phyloP scores from a whole-genome alignment of 192 early-diverging fungal species.

The Entomortierella beljakovae region DNA sequence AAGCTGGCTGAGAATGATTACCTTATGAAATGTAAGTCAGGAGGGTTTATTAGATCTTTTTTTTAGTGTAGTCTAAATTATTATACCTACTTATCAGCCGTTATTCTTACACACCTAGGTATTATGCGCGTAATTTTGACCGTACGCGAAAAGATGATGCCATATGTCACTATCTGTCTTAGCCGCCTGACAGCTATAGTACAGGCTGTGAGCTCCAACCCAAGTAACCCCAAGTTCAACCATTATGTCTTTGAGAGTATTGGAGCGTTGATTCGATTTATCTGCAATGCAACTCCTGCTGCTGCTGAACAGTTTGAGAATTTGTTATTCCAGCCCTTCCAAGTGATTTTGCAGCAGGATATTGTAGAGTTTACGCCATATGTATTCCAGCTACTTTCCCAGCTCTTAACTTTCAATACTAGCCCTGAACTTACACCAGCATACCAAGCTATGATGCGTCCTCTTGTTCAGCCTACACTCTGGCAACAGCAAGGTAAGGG shows the following conservation, averaged over 20 bases:
- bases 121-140: slow-evolving; percentile 89
- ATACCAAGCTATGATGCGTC: slow-evolving; percentile 80
- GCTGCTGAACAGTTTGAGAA: slow-evolving; percentile 87
- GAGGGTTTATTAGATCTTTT: neutral
- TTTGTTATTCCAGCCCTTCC: slow-evolving; percentile 90
- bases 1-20: slow-evolving; percentile 98
- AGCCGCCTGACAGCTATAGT: slow-evolving; percentile 82
- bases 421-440: slow-evolving; percentile 70
- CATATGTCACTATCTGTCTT: slow-evolving; percentile 79
- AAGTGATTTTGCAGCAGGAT: slow-evolving; percentile 85
- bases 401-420: slow-evolving; percentile 84
- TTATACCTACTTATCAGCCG: no score
- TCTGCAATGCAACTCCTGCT: slow-evolving; percentile 75
- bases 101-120: slow-evolving; percentile 58
- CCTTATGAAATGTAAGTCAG: slow-evolving; percentile 82
- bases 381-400: slow-evolving; percentile 95
- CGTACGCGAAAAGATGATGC: slow-evolving; percentile 77
- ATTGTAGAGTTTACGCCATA: slow-evolving; percentile 95
- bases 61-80: neutral
- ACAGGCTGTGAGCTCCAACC: slow-evolving; percentile 89
- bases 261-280: slow-evolving; percentile 87
- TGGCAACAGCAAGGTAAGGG: slow-evolving; percentile 84
- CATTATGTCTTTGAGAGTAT: slow-evolving; percentile 97
- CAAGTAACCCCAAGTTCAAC: slow-evolving; percentile 97
- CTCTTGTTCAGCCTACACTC: slow-evolving; percentile 84